These are phyloP conservation scores for Quercus engelmannii DNA, from an alignment of 306 rosid genomes.

Conservation along the genomic window DNA sequence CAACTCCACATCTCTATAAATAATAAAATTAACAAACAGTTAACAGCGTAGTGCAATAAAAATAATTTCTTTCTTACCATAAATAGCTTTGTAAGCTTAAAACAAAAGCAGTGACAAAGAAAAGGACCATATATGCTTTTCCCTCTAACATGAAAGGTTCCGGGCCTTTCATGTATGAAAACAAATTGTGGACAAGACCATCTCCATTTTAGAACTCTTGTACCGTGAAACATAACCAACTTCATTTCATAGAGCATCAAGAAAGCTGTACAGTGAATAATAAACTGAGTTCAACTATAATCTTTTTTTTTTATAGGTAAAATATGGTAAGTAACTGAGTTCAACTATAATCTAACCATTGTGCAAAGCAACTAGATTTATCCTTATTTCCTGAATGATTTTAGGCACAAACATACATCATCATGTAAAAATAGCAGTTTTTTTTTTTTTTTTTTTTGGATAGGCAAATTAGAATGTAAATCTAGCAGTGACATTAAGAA, in stretches of 20 bases:
- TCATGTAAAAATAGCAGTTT: background rate
- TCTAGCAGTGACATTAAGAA: background rate
- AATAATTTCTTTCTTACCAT: background rate
- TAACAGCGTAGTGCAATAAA: background rate
- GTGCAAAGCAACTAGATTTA: background rate
- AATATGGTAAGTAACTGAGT: background rate
- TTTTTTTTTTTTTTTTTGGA: no score
- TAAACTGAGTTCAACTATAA: background rate
- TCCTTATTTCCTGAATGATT: background rate
- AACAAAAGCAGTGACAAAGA: background rate
- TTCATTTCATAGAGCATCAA: background rate
- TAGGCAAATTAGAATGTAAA: background rate
- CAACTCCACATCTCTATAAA: slow-evolving; percentile 81
- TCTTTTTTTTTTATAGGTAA: no score
- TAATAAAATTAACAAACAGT: slow-evolving; percentile 6
- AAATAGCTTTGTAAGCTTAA: background rate
- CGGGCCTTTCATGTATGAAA: background rate
- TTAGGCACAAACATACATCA: background rate
- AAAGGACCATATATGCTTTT: background rate
- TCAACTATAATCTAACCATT: background rate
- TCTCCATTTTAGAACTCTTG: background rate
- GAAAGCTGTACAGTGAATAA: background rate
- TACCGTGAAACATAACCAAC: background rate
- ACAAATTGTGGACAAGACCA: background rate
- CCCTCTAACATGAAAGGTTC: background rate